phyloP scores from a whole-genome alignment of 1,284 basidiomycete genomes.

The Ustilago trichophora region DNA sequence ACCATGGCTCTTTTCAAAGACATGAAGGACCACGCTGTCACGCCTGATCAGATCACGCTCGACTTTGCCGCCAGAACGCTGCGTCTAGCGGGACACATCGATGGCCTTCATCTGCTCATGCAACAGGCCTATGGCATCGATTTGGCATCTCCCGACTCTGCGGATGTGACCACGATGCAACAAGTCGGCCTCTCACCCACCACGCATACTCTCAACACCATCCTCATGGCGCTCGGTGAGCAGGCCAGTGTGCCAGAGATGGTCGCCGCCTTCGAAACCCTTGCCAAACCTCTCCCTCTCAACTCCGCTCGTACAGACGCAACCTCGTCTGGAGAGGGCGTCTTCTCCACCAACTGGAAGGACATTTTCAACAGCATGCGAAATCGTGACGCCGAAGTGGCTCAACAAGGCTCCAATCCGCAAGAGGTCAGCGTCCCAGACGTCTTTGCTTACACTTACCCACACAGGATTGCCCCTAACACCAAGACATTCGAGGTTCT shows the following conservation, averaged over 20 bases:
- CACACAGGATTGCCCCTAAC: slow-evolving; percentile 45
- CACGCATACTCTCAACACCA: slow-evolving; percentile 61
- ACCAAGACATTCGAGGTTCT: slow-evolving; percentile 55
- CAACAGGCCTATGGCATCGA: slow-evolving; percentile 59
- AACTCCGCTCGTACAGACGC: not conserved
- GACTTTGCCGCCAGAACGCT: slow-evolving; percentile 56
- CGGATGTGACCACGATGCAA: slow-evolving; percentile 3
- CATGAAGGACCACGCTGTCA: slow-evolving; percentile 48
- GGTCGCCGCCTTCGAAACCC: slow-evolving; percentile 59
- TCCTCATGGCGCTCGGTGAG: slow-evolving; percentile 64
- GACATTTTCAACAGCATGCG: slow-evolving; percentile 43
- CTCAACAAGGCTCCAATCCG: slow-evolving; percentile 2
- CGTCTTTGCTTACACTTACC: slow-evolving; percentile 23
- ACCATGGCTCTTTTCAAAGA: slow-evolving; percentile 50
- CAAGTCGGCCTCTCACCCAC: slow-evolving; percentile 27
- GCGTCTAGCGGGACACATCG: slow-evolving; percentile 56
- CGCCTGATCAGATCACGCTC: slow-evolving; percentile 48
- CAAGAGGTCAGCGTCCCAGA: slow-evolving; percentile 15
- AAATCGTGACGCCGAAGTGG: slow-evolving; percentile 9
- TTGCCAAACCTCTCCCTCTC: slow-evolving; percentile 49
- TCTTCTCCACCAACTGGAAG: slow-evolving; percentile 42
- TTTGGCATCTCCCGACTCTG: slow-evolving; percentile 47
- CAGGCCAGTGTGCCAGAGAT: slow-evolving; percentile 60
- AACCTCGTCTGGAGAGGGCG: slow-evolving; percentile 12
- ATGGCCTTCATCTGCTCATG: slow-evolving; percentile 50